These are phyloP conservation scores for Gyromitra esculenta DNA, from an alignment of 2,329 filamentous ascomycete species.

Conservation along the genomic window DNA sequence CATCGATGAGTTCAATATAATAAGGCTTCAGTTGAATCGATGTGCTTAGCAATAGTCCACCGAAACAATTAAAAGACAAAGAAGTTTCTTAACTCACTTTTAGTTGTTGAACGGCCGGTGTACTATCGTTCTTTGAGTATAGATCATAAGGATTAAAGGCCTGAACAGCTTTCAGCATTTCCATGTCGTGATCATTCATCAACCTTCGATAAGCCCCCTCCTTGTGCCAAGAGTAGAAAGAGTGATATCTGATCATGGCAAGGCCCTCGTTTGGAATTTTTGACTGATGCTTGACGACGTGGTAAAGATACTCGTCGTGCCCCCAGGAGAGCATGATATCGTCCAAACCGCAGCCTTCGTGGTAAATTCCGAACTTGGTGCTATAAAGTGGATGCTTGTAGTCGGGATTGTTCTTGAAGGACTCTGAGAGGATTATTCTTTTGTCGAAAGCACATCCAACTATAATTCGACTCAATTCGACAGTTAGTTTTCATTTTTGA, in stretches of 20 bases:
- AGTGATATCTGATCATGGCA: constrained; percentile 93
- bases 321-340: constrained; percentile 93
- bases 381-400: constrained; percentile 74
- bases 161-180: constrained; percentile 81
- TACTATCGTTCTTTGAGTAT: constrained; percentile 88
- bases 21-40: constrained; percentile 66
- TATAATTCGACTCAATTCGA: constrained; percentile 1
- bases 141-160: constrained; percentile 92
- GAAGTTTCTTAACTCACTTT: constrained; percentile 66
- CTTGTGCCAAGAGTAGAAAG: constrained; percentile 90
- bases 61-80: not conserved
- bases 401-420: constrained; percentile 82
- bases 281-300: constrained; percentile 83
- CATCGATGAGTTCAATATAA: constrained; percentile 77
- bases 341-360: constrained; percentile 79
- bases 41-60: constrained; percentile 7
- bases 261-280: constrained; percentile 81
- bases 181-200: constrained; percentile 83
- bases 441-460: constrained; percentile 79
- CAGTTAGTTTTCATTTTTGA: not conserved
- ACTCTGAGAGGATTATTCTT: constrained; percentile 81
- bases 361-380: constrained; percentile 82
- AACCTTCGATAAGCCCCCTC: constrained; percentile 81
- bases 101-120: constrained; percentile 78
- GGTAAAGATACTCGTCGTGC: constrained; percentile 87